Percentiles rank a stretch among this genome's conserved stretches.
Evolutionary conservation across 2,329 filamentous ascomycete genomes (phyloP).

Genomic region (Rutstroemia sp.): DNA sequence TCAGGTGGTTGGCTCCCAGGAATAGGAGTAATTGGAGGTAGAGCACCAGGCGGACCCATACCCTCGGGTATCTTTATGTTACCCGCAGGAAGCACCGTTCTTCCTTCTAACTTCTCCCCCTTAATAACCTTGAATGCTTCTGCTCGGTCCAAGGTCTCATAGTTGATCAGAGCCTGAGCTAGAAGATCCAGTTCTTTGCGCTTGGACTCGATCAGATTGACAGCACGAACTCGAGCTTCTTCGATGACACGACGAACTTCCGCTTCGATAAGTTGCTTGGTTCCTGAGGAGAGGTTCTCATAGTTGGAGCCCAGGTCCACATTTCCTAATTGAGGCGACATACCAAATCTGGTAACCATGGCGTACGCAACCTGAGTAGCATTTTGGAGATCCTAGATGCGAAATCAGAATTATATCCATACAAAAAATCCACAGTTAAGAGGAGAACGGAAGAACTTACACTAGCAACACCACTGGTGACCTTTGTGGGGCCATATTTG

Average conservation of each 20-base stretch:
- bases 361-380: slow-evolving; percentile 78
- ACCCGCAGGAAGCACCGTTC: slow-evolving; percentile 50
- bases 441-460: slow-evolving; percentile 40
- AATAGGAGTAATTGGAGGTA: slow-evolving; percentile 23
- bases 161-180: slow-evolving; percentile 84
- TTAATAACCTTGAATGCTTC: slow-evolving; percentile 88
- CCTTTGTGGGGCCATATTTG: slow-evolving; percentile 82
- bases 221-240: slow-evolving; percentile 70
- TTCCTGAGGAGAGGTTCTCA: slow-evolving; percentile 73
- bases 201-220: slow-evolving; percentile 62
- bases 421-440: neutral
- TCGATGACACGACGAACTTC: slow-evolving; percentile 83
- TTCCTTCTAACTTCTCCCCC: slow-evolving; percentile 71
- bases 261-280: slow-evolving; percentile 75
- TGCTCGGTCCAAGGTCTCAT: slow-evolving; percentile 82
- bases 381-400: slow-evolving; percentile 63
- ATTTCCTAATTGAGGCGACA: slow-evolving; percentile 81
- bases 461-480: slow-evolving; percentile 78
- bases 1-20: slow-evolving; percentile 18
- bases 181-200: slow-evolving; percentile 81
- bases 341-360: slow-evolving; percentile 85
- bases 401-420: slow-evolving; percentile 25
- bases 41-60: slow-evolving; percentile 9
- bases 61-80: slow-evolving; percentile 59
- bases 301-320: slow-evolving; percentile 82